Evolutionary conservation across 306 rosid species (phyloP).

Genomic region (Elaeagnus macrophylla): DNA sequence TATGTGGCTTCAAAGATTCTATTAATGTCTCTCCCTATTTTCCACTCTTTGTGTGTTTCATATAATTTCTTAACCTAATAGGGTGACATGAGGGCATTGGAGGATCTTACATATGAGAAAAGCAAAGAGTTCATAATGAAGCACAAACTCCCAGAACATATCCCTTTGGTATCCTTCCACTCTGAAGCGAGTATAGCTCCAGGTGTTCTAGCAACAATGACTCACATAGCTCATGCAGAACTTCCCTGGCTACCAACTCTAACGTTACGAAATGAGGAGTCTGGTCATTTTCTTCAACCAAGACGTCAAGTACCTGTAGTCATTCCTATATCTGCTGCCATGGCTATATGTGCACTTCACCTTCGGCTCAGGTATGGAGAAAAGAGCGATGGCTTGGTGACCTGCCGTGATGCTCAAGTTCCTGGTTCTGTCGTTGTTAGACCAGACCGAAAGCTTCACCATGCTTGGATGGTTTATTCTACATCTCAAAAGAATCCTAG

Average conservation of each 20-base stretch:
- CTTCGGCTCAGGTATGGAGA: conserved; percentile 66
- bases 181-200: conserved; percentile 62
- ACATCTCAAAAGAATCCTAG: conserved; percentile 36
- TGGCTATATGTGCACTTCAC: conserved; percentile 73
- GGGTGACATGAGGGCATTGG: conserved; percentile 75
- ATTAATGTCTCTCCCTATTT: background rate
- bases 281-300: conserved; percentile 22
- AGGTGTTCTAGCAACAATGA: conserved; percentile 69
- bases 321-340: conserved; percentile 68
- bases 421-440: conserved; percentile 69
- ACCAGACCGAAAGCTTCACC: conserved; percentile 66
- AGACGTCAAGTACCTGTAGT: conserved; percentile 51
- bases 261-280: conserved; percentile 17
- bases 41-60: background rate
- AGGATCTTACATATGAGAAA: conserved; percentile 78
- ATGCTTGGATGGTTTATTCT: conserved; percentile 88
- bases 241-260: conserved; percentile 56
- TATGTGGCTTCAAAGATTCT: too few species aligned
- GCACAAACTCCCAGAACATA: conserved; percentile 49
- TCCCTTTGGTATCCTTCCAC: conserved; percentile 64
- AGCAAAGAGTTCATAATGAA: conserved; percentile 62
- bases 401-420: conserved; percentile 69
- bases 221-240: conserved; percentile 72
- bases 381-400: conserved; percentile 68
- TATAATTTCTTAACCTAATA: background rate